A percentile compares a stretch with the other conserved stretches of the same genome.
phyloP scores from a whole-genome alignment of 371 early-diverging fungal species.

The Mucor lusitanicus region DNA sequence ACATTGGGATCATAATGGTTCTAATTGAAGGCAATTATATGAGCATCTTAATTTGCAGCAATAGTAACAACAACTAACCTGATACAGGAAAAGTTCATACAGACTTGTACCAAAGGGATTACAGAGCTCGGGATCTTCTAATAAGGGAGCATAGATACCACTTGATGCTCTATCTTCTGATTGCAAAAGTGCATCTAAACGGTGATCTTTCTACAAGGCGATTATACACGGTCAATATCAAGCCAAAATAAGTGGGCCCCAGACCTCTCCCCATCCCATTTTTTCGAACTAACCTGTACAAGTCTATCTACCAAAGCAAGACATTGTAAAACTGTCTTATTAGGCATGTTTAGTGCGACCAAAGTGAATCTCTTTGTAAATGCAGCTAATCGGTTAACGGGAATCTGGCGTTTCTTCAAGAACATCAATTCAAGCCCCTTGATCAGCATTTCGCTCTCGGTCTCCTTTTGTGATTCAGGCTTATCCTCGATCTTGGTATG shows the following conservation, averaged over 20 bases:
- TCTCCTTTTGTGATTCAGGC: constrained; percentile 45
- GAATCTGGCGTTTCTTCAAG: constrained; percentile 77
- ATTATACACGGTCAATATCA: constrained; percentile 19
- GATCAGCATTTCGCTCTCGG: constrained; percentile 77
- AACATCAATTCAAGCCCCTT: constrained; percentile 83
- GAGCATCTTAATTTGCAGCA: neutral
- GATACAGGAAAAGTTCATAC: constrained; percentile 80
- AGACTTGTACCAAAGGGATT: constrained; percentile 90
- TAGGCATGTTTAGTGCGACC: constrained; percentile 56
- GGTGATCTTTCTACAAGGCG: constrained; percentile 60
- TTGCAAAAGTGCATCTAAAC: constrained; percentile 79
- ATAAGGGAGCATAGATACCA: constrained; percentile 77
- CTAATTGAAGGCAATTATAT: constrained; percentile 28
- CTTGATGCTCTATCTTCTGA: constrained; percentile 79
- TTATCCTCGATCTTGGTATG: constrained; percentile 65
- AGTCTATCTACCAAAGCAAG: constrained; percentile 38
- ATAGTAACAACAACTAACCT: constrained; percentile 44
- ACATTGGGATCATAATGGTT: constrained; percentile 82
- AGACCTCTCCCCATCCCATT: neutral
- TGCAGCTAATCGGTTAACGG: constrained; percentile 70
- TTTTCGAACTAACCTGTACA: constrained; percentile 24
- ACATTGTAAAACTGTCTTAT: constrained; percentile 41
- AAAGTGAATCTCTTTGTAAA: constrained; percentile 66
- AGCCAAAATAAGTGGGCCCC: neutral
- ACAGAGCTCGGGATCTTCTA: constrained; percentile 92